Evolutionary conservation across 176 grass and related monocot genomes (phyloP).

Genomic region (sorghum (Sorghum bicolor)): DNA sequence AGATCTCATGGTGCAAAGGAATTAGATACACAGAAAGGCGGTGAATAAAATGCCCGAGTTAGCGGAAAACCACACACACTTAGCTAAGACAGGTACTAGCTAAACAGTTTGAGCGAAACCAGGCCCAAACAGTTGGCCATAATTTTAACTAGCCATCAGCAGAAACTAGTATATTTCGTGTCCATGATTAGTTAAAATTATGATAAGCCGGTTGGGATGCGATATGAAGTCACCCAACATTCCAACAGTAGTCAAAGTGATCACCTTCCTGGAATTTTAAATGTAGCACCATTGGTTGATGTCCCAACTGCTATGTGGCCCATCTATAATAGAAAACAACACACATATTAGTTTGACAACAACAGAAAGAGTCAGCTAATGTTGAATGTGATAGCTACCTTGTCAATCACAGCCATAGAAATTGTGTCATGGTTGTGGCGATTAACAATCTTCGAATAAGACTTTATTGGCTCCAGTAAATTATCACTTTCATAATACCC

Average conservation of each 20-base stretch:
- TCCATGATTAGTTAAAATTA: slow-evolving; percentile 2
- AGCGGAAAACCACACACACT: not conserved
- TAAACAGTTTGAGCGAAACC: not conserved
- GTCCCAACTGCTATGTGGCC: slow-evolving; percentile 85
- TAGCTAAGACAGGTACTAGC: not conserved
- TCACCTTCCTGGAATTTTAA: slow-evolving; percentile 95
- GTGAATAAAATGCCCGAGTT: not conserved
- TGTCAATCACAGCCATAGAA: slow-evolving; percentile 88
- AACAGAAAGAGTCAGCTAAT: not conserved
- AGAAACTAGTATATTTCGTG: not conserved
- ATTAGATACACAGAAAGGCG: not conserved
- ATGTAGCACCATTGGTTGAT: slow-evolving; percentile 91
- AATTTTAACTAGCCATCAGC: not conserved
- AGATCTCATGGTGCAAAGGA: not conserved
- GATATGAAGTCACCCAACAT: not conserved
- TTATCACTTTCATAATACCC: slow-evolving; percentile 19
- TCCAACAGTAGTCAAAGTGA: not conserved
- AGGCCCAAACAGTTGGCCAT: not conserved
- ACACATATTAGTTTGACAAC: slow-evolving; percentile 22
- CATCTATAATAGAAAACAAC: slow-evolving; percentile 59
- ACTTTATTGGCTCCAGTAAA: slow-evolving; percentile 28
- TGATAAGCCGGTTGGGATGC: not conserved
- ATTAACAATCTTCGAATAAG: slow-evolving; percentile 39
- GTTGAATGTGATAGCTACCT: slow-evolving; percentile 42
- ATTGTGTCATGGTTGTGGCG: slow-evolving; percentile 87